These are phyloP conservation scores for Ilex aquifolium DNA, from an alignment of 257 asterid genomes.

Conservation along the genomic window DNA sequence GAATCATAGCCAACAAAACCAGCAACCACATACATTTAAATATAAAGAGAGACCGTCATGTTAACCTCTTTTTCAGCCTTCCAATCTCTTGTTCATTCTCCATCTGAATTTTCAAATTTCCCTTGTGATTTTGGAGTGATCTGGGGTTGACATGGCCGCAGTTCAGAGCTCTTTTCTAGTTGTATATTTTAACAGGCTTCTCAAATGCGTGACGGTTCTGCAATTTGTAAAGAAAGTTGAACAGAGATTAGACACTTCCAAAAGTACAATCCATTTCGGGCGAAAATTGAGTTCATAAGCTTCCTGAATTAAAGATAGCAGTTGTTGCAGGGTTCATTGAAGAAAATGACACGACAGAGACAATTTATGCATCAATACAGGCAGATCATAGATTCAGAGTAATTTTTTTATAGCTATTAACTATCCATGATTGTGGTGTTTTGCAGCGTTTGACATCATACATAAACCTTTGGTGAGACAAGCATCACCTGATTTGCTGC, in stretches of 20 bases:
- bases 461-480: neutral
- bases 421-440: too few species aligned
- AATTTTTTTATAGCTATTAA: too few species aligned
- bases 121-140: neutral
- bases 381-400: too few species aligned
- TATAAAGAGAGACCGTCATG: neutral
- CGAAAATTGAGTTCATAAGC: neutral
- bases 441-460: too few species aligned
- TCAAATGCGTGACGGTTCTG: conserved; percentile 92
- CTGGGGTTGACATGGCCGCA: conserved; percentile 3
- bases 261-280: too few species aligned
- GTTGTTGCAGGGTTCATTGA: neutral
- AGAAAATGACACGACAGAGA: neutral
- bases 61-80: conserved; percentile 8
- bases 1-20: conserved; percentile 12
- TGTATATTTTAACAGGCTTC: conserved; percentile 89
- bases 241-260: too few species aligned
- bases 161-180: conserved; percentile 26
- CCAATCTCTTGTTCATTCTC: conserved; percentile 9
- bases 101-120: conserved; percentile 2
- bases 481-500: conserved; percentile 65
- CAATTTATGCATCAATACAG: neutral
- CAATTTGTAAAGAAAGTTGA: conserved; percentile 12
- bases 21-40: conserved; percentile 10
- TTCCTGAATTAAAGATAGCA: neutral